Percentiles rank a stretch among this genome's conserved stretches.
Evolutionary conservation across 2,329 filamentous ascomycete genomes (phyloP).

Genomic region (Magnaporthiopsis poae): DNA sequence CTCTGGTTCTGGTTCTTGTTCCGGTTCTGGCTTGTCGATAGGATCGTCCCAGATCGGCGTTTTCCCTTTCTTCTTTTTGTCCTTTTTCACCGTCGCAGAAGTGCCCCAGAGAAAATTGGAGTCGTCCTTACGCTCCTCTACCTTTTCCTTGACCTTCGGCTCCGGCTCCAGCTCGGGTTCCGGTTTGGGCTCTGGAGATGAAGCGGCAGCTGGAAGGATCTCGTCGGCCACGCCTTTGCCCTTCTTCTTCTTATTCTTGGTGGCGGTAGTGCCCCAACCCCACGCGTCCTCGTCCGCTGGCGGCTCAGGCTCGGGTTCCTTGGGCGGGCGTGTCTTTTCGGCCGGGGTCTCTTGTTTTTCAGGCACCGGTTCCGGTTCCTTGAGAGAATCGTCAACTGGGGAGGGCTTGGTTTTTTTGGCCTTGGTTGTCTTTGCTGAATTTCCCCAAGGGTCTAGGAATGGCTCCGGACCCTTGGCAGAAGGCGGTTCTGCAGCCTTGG

Average conservation of each 20-base stretch:
- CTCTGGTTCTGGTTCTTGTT: slow-evolving; percentile 12
- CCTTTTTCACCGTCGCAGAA: slow-evolving; percentile 18
- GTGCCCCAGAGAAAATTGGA: slow-evolving; percentile 17
- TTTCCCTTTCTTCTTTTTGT: slow-evolving; percentile 14
- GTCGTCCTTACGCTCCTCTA: slow-evolving; percentile 21
- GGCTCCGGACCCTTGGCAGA: slow-evolving; percentile 17
- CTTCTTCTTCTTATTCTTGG: slow-evolving; percentile 33
- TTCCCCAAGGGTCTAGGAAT: slow-evolving; percentile 20
- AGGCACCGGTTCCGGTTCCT: slow-evolving; percentile 16
- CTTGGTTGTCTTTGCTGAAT: slow-evolving; percentile 34
- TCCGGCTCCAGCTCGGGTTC: slow-evolving; percentile 15
- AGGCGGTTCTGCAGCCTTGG: slow-evolving; percentile 22
- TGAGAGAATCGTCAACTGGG: slow-evolving; percentile 13
- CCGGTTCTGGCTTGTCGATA: slow-evolving; percentile 12
- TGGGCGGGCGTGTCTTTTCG: slow-evolving; percentile 14
- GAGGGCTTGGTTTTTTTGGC: slow-evolving; percentile 28
- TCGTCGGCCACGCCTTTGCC: slow-evolving; percentile 25
- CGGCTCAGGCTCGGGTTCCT: slow-evolving; percentile 13
- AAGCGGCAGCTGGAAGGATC: slow-evolving; percentile 22
- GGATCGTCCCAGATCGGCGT: slow-evolving; percentile 9
- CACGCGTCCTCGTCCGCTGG: slow-evolving; percentile 19
- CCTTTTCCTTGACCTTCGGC: slow-evolving; percentile 26
- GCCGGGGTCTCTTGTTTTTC: slow-evolving; percentile 23
- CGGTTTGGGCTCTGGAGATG: slow-evolving; percentile 21
- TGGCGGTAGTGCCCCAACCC: slow-evolving; percentile 23